phyloP scores from a whole-genome alignment of 768 basidiomycete genomes.

The Suillus subluteus region DNA sequence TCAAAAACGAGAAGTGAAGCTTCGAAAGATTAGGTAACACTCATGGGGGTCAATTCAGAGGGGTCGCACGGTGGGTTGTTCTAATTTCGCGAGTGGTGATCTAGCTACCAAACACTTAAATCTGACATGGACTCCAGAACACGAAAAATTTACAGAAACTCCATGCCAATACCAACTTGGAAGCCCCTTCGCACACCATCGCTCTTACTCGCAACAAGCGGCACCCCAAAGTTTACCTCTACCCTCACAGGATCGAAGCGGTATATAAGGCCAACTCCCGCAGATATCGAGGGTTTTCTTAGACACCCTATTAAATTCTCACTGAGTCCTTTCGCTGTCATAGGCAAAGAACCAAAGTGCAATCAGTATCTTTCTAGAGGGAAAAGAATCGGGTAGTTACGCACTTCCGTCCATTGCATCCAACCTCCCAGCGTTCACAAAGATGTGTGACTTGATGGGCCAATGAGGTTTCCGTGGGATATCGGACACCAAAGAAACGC shows the following conservation, averaged over 20 bases:
- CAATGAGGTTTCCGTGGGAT: constrained; percentile 76
- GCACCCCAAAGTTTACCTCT: constrained; percentile 88
- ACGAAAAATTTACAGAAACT: constrained; percentile 57
- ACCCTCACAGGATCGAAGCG: constrained; percentile 82
- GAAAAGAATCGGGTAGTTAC: constrained; percentile 23
- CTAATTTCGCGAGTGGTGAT: neutral
- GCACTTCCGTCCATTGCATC: constrained; percentile 61
- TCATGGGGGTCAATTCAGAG: neutral
- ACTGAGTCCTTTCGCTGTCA: constrained; percentile 39
- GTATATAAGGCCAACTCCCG: constrained; percentile 83
- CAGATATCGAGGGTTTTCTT: constrained; percentile 70
- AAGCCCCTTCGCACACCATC: constrained; percentile 73
- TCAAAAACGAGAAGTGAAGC: neutral
- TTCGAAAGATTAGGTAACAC: neutral
- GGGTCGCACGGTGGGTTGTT: neutral
- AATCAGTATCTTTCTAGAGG: constrained; percentile 20
- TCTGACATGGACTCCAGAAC: neutral
- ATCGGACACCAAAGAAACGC: constrained; percentile 74
- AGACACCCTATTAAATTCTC: constrained; percentile 47
- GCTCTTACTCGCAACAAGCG: constrained; percentile 67
- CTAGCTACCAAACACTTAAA: neutral
- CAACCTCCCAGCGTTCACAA: constrained; percentile 81
- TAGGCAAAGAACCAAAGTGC: neutral
- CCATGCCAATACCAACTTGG: constrained; percentile 81
- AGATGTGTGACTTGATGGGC: constrained; percentile 82